These are phyloP conservation scores for Acrocalymma vagum DNA, from an alignment of 2,329 filamentous ascomycete species.

Conservation along the genomic window DNA sequence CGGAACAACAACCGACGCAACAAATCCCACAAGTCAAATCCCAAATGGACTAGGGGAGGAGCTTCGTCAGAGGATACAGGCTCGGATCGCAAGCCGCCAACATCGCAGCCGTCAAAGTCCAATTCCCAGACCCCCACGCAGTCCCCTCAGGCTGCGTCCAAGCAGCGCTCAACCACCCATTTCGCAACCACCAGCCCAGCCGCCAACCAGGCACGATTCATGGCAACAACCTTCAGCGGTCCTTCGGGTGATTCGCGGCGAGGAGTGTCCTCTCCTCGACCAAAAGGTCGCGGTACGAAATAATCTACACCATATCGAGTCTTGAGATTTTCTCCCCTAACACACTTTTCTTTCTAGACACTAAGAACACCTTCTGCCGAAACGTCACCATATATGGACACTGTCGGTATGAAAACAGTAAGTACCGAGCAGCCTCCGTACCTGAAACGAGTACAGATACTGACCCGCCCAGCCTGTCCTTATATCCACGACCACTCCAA, in stretches of 20 bases:
- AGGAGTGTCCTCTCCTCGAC: conserved; percentile 52
- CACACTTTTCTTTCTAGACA: conserved; percentile 62
- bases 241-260: conserved; percentile 51
- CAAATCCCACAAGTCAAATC: conserved; percentile 31
- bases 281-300: conserved; percentile 52
- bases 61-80: conserved; percentile 38
- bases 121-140: conserved; percentile 18
- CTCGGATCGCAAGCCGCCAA: conserved; percentile 31
- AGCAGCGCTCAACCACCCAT: conserved; percentile 24
- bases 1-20: conserved; percentile 34
- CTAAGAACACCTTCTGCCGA: conserved; percentile 88
- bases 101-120: conserved; percentile 26
- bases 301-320: conserved; percentile 8
- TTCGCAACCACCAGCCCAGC: conserved; percentile 23
- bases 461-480: conserved; percentile 64
- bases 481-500: conserved; percentile 87
- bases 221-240: conserved; percentile 47
- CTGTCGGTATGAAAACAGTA: conserved; percentile 88
- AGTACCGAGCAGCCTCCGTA: conserved; percentile 24
- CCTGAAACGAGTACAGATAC: conserved; percentile 14
- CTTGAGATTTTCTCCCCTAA: conserved; percentile 27
- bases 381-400: conserved; percentile 94
- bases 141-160: conserved; percentile 26
- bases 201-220: conserved; percentile 35
- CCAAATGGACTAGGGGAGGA: conserved; percentile 40